Conservation (phyloP, 371 early-diverging fungal genomes). For the Smittium culicis region DNA sequence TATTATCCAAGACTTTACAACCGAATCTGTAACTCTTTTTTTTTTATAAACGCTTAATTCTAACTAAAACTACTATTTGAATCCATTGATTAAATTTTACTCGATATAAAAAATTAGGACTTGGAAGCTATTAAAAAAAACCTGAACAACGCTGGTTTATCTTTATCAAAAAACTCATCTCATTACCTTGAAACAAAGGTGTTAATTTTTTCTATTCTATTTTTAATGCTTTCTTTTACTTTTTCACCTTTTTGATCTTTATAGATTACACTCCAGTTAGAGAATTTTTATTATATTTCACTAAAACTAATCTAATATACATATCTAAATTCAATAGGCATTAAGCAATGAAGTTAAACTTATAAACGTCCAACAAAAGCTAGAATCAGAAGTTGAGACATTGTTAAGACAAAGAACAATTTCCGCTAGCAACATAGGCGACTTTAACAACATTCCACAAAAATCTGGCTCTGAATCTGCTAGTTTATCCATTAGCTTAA, state of each 20-base stretch:
- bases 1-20: not conserved
- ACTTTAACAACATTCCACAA: not conserved
- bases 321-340: not conserved
- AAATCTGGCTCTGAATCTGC: not conserved
- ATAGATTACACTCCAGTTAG: not conserved
- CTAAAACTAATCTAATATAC: too few species aligned
- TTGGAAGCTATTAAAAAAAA: not conserved
- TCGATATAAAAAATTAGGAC: too few species aligned
- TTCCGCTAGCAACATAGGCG: not conserved
- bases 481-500: not conserved
- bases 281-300: too few species aligned
- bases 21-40: not conserved
- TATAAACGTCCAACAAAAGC: not conserved
- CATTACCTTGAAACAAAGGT: conserved; percentile 3
- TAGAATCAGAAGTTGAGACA: not conserved
- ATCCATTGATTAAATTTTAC: too few species aligned
- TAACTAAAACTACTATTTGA: not conserved
- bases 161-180: not conserved
- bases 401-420: not conserved
- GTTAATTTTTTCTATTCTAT: not conserved
- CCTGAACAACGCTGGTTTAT: not conserved
- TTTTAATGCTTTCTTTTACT: not conserved
- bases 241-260: too few species aligned
- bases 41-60: not conserved
- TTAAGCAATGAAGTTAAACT: not conserved